Evolutionary conservation across 257 asterid genomes (phyloP).

Genomic region (Leptodermis oblonga): DNA sequence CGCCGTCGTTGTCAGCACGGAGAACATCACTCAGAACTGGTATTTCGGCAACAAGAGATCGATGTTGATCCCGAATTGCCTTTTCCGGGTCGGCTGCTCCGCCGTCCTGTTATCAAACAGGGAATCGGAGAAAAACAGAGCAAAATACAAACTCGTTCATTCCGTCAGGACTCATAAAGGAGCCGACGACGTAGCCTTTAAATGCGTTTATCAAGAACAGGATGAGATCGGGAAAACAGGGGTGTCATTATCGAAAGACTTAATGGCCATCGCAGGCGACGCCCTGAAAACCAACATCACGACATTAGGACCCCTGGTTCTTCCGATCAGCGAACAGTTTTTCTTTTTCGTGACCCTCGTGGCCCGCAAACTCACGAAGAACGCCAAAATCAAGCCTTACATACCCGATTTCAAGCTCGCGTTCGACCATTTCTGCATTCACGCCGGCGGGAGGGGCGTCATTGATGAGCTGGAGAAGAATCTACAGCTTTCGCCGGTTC

Average conservation of each 20-base stretch:
- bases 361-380: conserved; percentile 14
- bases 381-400: conserved; percentile 25
- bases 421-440: conserved; percentile 43
- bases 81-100: conserved; percentile 36
- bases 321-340: conserved; percentile 36
- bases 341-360: conserved; percentile 25
- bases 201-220: conserved; percentile 34
- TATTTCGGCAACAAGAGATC: conserved; percentile 38
- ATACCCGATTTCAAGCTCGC: conserved; percentile 41
- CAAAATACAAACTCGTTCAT: conserved; percentile 39
- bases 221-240: conserved; percentile 32
- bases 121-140: conserved; percentile 16
- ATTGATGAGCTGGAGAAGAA: conserved; percentile 42
- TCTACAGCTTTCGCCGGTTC: conserved; percentile 24
- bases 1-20: conserved; percentile 43
- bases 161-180: conserved; percentile 33
- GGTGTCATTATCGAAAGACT: conserved; percentile 34
- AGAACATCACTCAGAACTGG: conserved; percentile 38
- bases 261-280: conserved; percentile 34
- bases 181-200: conserved; percentile 28
- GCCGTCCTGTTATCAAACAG: conserved; percentile 32
- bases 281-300: conserved; percentile 40
- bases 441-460: conserved; percentile 44
- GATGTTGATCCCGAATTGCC: conserved; percentile 44
- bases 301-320: conserved; percentile 36